Conservation (phyloP, 2,329 filamentous ascomycete species). For the Rhynchosporium graminicola region DNA sequence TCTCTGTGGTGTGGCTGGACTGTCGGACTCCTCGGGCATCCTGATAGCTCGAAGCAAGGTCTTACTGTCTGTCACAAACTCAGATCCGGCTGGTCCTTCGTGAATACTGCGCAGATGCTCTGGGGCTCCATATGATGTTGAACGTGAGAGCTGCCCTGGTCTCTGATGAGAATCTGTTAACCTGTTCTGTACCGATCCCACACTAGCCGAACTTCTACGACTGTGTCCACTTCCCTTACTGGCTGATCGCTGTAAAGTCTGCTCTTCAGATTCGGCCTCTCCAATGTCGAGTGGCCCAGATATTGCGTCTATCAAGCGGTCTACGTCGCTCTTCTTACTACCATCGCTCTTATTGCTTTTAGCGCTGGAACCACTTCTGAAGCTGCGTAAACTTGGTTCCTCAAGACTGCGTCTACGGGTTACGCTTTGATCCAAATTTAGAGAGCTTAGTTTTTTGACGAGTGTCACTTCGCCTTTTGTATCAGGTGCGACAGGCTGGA, state of each 20-base stretch:
- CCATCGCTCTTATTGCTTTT: constrained; percentile 37
- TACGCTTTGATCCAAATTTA: constrained; percentile 20
- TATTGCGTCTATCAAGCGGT: constrained; percentile 71
- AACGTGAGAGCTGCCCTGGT: constrained; percentile 25
- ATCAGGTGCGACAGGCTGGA: constrained; percentile 36
- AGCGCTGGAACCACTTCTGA: constrained; percentile 34
- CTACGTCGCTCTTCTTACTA: constrained; percentile 63
- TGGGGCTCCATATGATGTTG: constrained; percentile 30
- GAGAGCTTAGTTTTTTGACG: constrained; percentile 50
- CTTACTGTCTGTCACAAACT: constrained; percentile 44
- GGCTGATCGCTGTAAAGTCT: constrained; percentile 24
- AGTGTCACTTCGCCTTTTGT: constrained; percentile 58
- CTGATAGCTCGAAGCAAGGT: constrained; percentile 48
- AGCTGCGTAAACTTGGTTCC: constrained; percentile 35
- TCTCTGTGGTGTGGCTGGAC: constrained; percentile 6
- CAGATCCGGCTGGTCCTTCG: constrained; percentile 45
- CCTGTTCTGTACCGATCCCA: constrained; percentile 15
- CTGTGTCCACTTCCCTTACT: constrained; percentile 31
- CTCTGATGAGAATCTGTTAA: background rate
- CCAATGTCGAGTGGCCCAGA: constrained; percentile 56
- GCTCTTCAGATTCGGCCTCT: constrained; percentile 40
- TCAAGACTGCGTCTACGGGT: constrained; percentile 30
- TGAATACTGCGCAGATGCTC: constrained; percentile 24
- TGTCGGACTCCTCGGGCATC: constrained; percentile 47
- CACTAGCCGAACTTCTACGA: constrained; percentile 27